These are phyloP conservation scores for Pestalotiopsis sp. DNA, from an alignment of 2,329 filamentous ascomycete species.

Conservation along the genomic window DNA sequence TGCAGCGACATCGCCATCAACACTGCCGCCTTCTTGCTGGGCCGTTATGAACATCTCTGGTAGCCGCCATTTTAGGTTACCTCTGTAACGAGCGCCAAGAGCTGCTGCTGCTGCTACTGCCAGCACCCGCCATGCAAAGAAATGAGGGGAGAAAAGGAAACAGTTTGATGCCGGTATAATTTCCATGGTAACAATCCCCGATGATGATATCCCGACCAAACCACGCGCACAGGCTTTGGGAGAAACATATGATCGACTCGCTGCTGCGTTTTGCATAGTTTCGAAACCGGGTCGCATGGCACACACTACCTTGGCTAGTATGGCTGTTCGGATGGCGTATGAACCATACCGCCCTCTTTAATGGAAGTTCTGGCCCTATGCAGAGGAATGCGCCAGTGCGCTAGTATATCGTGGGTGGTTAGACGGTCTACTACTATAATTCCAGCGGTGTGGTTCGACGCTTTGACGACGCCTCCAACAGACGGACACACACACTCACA, in stretches of 20 bases:
- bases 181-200: background rate
- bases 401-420: background rate
- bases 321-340: background rate
- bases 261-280: background rate
- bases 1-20: background rate
- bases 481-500: background rate
- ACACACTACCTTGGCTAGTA: no score
- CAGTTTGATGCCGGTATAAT: background rate
- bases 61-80: background rate
- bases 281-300: background rate
- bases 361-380: background rate
- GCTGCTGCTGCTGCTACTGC: background rate
- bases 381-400: background rate
- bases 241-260: background rate
- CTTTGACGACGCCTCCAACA: conserved; percentile 1
- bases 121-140: background rate
- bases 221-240: background rate
- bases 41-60: background rate
- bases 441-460: conserved; percentile 7
- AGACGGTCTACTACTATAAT: background rate
- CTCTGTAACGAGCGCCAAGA: background rate
- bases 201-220: background rate
- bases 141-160: background rate
- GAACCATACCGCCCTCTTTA: background rate
- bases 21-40: background rate